phyloP scores from a whole-genome alignment of 2,329 filamentous ascomycete species.

The Zasmidium citrigriseum region DNA sequence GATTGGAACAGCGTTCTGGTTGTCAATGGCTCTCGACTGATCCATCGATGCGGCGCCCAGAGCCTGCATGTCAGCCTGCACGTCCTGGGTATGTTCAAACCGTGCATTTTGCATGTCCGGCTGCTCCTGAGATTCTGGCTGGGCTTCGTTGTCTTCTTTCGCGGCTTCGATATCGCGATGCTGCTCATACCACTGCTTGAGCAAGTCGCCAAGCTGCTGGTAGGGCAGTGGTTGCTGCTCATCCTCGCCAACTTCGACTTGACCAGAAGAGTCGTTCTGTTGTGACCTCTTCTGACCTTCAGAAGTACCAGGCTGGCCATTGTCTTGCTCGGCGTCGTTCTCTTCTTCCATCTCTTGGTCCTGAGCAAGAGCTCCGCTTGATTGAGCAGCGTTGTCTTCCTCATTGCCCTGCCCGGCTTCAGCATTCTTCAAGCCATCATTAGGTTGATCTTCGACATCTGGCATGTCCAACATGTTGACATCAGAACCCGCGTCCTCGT shows the following conservation, averaged over 20 bases:
- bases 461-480: conserved; percentile 40
- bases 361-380: conserved; percentile 41
- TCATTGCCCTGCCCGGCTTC: conserved; percentile 47
- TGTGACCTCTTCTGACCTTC: conserved; percentile 22
- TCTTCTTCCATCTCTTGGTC: conserved; percentile 35
- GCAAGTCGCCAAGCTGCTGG: conserved; percentile 88
- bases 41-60: conserved; percentile 87
- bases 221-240: conserved; percentile 65
- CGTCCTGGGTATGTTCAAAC: conserved; percentile 89
- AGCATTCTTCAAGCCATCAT: conserved; percentile 48
- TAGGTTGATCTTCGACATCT: conserved; percentile 42
- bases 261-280: conserved; percentile 18
- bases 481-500: conserved; percentile 43
- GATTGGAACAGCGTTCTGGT: conserved; percentile 81
- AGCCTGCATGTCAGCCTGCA: conserved; percentile 83
- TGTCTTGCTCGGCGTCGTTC: conserved; percentile 23
- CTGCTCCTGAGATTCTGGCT: conserved; percentile 50
- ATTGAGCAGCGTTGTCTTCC: conserved; percentile 35
- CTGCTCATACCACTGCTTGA: conserved; percentile 90
- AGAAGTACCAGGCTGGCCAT: conserved; percentile 25
- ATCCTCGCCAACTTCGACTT: conserved; percentile 16
- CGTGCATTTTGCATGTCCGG: conserved; percentile 73
- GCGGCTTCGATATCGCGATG: conserved; percentile 75
- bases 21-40: conserved; percentile 80
- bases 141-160: conserved; percentile 50